Conservation (phyloP, 257 asterid genomes). For the Solanum rostratum region DNA sequence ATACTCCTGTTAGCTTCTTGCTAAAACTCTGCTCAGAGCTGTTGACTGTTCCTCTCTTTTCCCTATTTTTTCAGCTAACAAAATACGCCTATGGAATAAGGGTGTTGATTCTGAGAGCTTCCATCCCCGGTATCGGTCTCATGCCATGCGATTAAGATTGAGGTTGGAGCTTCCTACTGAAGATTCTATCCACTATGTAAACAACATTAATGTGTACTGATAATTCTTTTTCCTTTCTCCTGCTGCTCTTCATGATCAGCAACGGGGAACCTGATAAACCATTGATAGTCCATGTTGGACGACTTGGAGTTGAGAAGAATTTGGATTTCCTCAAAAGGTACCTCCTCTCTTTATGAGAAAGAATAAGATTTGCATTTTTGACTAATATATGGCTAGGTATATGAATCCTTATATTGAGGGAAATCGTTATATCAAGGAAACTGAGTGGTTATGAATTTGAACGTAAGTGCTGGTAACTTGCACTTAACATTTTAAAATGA, state of each 20-base stretch:
- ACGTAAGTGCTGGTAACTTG: background rate
- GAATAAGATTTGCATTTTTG: background rate
- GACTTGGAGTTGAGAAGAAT: constrained; percentile 89
- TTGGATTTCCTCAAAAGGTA: constrained; percentile 88
- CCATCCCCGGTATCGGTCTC: constrained; percentile 54
- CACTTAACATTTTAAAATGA: constrained; percentile 1
- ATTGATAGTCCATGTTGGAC: constrained; percentile 83
- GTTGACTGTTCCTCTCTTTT: background rate
- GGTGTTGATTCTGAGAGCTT: constrained; percentile 97
- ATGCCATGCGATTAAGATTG: constrained; percentile 66
- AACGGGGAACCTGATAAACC: constrained; percentile 86
- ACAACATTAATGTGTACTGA: background rate
- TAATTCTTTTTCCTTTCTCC: background rate
- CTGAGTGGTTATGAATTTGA: background rate
- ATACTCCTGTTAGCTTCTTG: background rate
- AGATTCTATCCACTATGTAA: background rate
- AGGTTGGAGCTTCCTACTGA: constrained; percentile 26
- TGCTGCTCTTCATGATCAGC: constrained; percentile 21
- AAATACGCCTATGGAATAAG: constrained; percentile 90
- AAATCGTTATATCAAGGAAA: background rate
- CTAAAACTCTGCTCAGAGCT: background rate
- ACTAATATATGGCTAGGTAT: background rate
- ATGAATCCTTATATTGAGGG: background rate
- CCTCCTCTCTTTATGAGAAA: constrained; percentile 2
- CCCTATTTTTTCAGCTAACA: constrained; percentile 37